Conservation (phyloP, 1,284 basidiomycete genomes). For the Naganishia sp. region DNA sequence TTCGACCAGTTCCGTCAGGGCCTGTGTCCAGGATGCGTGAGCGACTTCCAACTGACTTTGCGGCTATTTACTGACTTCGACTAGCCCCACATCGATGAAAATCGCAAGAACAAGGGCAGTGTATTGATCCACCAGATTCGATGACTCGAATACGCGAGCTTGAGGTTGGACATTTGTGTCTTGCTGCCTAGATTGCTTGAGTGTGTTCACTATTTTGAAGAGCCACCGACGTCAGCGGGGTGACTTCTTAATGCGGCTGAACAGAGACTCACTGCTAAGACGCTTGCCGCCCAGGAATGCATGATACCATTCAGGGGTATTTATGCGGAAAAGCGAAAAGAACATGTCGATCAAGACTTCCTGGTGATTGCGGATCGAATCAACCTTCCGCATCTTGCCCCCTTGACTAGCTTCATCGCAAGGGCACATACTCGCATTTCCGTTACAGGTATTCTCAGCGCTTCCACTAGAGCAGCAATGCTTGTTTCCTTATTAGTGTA, state of each 20-base stretch:
- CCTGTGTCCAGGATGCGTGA: slow-evolving; percentile 57
- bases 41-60: neutral
- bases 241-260: too few species aligned
- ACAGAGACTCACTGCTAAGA: slow-evolving; percentile 68
- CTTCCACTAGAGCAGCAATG: slow-evolving; percentile 80
- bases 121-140: slow-evolving; percentile 87
- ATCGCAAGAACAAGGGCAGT: slow-evolving; percentile 84
- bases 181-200: neutral
- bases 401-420: too few species aligned
- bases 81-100: slow-evolving; percentile 80
- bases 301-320: slow-evolving; percentile 83
- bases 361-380: slow-evolving; percentile 55
- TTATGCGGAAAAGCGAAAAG: slow-evolving; percentile 89
- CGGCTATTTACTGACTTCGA: slow-evolving; percentile 65
- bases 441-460: slow-evolving; percentile 80
- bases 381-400: neutral
- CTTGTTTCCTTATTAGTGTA: slow-evolving; percentile 86
- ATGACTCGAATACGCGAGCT: neutral
- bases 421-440: slow-evolving; percentile 69
- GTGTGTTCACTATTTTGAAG: slow-evolving; percentile 9
- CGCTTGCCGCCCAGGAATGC: slow-evolving; percentile 84
- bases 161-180: neutral
- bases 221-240: neutral
- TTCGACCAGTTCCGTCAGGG: slow-evolving; percentile 77
- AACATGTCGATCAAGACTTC: slow-evolving; percentile 91